phyloP scores from a whole-genome alignment of 2,329 filamentous ascomycete genomes.

The Pleurostoma richardsiae region DNA sequence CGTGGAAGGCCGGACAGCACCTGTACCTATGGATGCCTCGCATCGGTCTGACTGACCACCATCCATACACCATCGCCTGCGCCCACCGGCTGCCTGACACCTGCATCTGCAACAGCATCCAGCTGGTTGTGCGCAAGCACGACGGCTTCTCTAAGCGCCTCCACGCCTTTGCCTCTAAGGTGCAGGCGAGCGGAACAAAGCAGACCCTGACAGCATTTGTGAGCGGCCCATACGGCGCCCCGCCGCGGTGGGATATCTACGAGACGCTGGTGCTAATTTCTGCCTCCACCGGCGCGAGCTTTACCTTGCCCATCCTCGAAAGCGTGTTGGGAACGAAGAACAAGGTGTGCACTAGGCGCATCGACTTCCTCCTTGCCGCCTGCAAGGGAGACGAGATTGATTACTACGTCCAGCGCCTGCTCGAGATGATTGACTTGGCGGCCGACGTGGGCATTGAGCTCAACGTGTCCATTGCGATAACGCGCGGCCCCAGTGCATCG shows the following conservation, averaged over 20 bases:
- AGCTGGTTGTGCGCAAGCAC: constrained; percentile 52
- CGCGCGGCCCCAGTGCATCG: constrained; percentile 19
- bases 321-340: constrained; percentile 36
- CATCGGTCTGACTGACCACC: constrained; percentile 48
- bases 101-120: constrained; percentile 54
- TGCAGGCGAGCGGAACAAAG: constrained; percentile 19
- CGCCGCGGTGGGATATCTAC: constrained; percentile 52
- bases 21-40: constrained; percentile 56
- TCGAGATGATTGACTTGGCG: constrained; percentile 36
- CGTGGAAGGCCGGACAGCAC: constrained; percentile 56
- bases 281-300: constrained; percentile 59
- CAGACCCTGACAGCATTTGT: constrained; percentile 40
- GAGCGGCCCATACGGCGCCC: constrained; percentile 50
- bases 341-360: constrained; percentile 42
- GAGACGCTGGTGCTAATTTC: constrained; percentile 57
- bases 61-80: constrained; percentile 59
- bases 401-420: constrained; percentile 48
- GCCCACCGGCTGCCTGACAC: constrained; percentile 43
- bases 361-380: constrained; percentile 49
- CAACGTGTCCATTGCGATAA: constrained; percentile 49
- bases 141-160: constrained; percentile 52
- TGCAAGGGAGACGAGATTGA: constrained; percentile 46
- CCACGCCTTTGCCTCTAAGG: constrained; percentile 37
- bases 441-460: constrained; percentile 41
- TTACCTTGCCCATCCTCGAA: constrained; percentile 55